A percentile compares a stretch with the other conserved stretches of the same genome.
These are phyloP conservation scores for Penicillium sp. DNA, from an alignment of 2,329 filamentous ascomycete genomes.

Conservation along the genomic window DNA sequence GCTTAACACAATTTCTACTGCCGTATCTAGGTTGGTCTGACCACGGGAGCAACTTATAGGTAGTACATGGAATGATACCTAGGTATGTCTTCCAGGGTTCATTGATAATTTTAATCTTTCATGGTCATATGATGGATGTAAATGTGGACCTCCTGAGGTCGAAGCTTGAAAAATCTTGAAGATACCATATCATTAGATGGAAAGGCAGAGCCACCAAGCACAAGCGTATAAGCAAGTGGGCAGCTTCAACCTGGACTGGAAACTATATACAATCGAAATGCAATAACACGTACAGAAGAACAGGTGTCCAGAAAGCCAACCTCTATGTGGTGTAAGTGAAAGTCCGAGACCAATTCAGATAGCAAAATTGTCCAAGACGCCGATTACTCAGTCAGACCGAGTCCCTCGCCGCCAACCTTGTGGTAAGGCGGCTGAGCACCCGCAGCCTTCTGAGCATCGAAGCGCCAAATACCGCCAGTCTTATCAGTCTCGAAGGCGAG, in stretches of 20 bases:
- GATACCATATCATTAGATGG: conserved; percentile 22
- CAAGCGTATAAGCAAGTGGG: conserved; percentile 7
- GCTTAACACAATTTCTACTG: no score
- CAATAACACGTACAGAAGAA: conserved; percentile 15
- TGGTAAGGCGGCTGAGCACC: conserved; percentile 47
- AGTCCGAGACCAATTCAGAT: neutral
- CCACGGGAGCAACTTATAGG: no score
- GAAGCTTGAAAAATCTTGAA: neutral
- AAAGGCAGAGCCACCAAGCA: conserved; percentile 8
- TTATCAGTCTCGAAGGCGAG: conserved; percentile 59
- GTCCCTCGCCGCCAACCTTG: conserved; percentile 39
- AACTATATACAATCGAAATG: conserved; percentile 29
- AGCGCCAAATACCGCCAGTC: conserved; percentile 71
- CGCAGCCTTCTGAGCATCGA: conserved; percentile 58
- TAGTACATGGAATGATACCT: no score
- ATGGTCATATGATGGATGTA: no score
- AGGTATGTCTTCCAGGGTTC: no score
- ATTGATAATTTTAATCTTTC: no score
- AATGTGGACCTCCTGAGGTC: neutral
- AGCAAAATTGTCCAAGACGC: neutral
- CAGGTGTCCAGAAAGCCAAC: conserved; percentile 14
- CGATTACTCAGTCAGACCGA: conserved; percentile 34
- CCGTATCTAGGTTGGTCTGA: no score
- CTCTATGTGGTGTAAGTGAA: conserved; percentile 19
- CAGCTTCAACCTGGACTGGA: conserved; percentile 11